Percentiles rank a stretch among this genome's conserved stretches.
Evolutionary conservation across 371 early-diverging fungal species (phyloP).

Genomic region (Mucor saturninus): DNA sequence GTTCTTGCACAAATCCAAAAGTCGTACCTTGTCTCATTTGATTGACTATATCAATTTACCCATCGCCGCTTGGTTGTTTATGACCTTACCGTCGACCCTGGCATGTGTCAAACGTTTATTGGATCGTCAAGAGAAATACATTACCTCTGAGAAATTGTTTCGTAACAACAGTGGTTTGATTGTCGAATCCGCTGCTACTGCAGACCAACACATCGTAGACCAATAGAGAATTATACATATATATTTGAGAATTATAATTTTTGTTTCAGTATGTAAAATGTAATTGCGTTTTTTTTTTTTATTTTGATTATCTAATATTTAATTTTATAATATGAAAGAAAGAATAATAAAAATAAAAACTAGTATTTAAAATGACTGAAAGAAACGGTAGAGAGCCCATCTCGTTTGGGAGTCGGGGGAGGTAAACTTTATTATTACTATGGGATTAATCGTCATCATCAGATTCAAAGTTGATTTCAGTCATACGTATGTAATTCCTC

Average conservation of each 20-base stretch:
- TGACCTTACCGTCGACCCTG: constrained; percentile 60
- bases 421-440: too few species aligned
- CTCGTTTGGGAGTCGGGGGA: too few species aligned
- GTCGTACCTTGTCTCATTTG: constrained; percentile 43
- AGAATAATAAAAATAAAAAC: too few species aligned
- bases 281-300: too few species aligned
- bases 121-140: constrained; percentile 48
- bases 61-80: constrained; percentile 57
- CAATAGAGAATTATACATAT: background rate
- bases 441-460: too few species aligned
- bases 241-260: background rate
- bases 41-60: constrained; percentile 55
- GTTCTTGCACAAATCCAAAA: constrained; percentile 41
- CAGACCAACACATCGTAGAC: background rate
- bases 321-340: too few species aligned
- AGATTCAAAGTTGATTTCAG: too few species aligned
- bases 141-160: constrained; percentile 56
- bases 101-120: constrained; percentile 53
- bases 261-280: too few species aligned
- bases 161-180: constrained; percentile 19
- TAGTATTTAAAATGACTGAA: too few species aligned
- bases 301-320: too few species aligned
- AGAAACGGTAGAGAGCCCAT: too few species aligned
- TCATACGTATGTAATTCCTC: too few species aligned
- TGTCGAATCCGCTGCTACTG: constrained; percentile 4